phyloP scores from a whole-genome alignment of 2,329 filamentous ascomycete genomes.

The Ampelomyces quisqualis region DNA sequence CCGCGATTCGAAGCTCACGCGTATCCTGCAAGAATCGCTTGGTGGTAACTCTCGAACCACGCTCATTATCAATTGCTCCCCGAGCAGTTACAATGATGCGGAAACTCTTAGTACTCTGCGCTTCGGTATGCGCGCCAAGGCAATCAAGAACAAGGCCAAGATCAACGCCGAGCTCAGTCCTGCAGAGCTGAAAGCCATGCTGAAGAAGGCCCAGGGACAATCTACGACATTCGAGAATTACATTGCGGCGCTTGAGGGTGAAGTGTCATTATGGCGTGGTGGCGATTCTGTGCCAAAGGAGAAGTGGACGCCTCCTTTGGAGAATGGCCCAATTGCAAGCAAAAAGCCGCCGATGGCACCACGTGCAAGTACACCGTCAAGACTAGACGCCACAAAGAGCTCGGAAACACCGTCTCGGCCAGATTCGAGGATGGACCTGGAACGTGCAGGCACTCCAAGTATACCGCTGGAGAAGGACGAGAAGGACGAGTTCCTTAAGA shows the following conservation, averaged over 20 bases:
- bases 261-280: constrained; percentile 82
- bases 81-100: constrained; percentile 94
- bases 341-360: constrained; percentile 53
- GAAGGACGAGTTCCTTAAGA: constrained; percentile 88
- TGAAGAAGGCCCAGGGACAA: constrained; percentile 89
- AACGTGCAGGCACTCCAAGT: constrained; percentile 83
- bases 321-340: constrained; percentile 54
- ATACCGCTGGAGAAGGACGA: constrained; percentile 93
- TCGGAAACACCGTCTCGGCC: constrained; percentile 52
- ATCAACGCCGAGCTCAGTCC: constrained; percentile 98
- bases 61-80: constrained; percentile 98
- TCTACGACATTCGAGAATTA: constrained; percentile 87
- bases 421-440: constrained; percentile 66
- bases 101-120: constrained; percentile 90
- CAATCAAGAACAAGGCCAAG: constrained; percentile 99
- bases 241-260: constrained; percentile 77
- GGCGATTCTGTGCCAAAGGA: constrained; percentile 89
- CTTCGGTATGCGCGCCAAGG: constrained; percentile 95
- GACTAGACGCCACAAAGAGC: constrained; percentile 52
- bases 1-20: constrained; percentile 94
- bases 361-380: constrained; percentile 62
- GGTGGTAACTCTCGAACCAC: constrained; percentile 99
- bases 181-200: constrained; percentile 85
- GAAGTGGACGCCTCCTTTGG: constrained; percentile 72
- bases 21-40: constrained; percentile 94